Evolutionary conservation across 306 rosid species (phyloP).

Genomic region (Quercus rubra): DNA sequence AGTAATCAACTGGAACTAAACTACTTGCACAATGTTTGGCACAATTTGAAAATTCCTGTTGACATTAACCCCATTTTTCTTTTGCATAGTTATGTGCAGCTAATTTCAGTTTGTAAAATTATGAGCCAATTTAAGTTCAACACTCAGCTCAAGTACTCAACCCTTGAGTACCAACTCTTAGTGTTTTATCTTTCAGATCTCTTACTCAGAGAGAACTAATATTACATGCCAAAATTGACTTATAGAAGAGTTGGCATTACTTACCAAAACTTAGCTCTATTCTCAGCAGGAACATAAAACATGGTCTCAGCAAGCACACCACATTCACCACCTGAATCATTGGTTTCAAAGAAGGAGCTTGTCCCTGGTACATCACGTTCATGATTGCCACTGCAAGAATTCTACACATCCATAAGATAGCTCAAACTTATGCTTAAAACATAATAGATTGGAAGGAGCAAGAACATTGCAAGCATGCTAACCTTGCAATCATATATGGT

Average conservation of each 20-base stretch:
- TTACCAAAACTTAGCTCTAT: constrained; percentile 7
- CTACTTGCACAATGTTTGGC: background rate
- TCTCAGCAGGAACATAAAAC: constrained; percentile 8
- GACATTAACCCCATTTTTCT: background rate
- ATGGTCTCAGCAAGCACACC: constrained; percentile 3
- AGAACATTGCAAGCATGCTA: background rate
- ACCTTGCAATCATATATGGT: constrained; percentile 8
- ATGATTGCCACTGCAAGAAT: background rate
- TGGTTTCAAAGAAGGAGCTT: background rate
- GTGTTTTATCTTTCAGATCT: too few species aligned
- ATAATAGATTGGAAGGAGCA: background rate
- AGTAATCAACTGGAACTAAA: background rate
- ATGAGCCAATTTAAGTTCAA: background rate
- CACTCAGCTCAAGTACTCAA: background rate
- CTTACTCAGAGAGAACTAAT: background rate
- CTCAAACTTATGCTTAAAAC: background rate
- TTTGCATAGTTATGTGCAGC: too few species aligned
- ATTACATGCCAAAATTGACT: background rate
- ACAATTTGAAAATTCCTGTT: background rate
- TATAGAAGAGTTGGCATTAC: background rate
- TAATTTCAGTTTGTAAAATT: too few species aligned
- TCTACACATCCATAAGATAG: background rate
- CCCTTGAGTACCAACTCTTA: too few species aligned
- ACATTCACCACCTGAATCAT: background rate
- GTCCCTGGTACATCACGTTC: background rate